Evolutionary conservation across 805 yeast genomes (phyloP).

Genomic region (Kodamaea laetipori): DNA sequence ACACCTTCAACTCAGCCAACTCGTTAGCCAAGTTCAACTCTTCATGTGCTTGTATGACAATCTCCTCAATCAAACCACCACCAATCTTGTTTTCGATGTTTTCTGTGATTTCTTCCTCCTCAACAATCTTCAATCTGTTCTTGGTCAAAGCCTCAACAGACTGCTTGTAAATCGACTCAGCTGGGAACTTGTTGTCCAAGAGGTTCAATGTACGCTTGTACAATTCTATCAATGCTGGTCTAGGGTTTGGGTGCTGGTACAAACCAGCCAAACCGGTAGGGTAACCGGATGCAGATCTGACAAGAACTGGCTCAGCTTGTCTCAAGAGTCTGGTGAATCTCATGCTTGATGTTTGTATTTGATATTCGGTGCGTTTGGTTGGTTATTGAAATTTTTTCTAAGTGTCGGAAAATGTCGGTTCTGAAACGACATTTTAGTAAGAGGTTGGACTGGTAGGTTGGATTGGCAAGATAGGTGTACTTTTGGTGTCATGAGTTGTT

Average conservation of each 20-base stretch:
- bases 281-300: constrained; percentile 60
- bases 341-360: constrained; percentile 24
- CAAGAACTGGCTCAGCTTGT: constrained; percentile 54
- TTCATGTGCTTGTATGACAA: constrained; percentile 79
- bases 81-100: constrained; percentile 75
- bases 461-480: too few relatives aligned
- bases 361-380: constrained; percentile 11
- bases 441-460: too few relatives aligned
- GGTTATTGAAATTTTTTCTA: constrained; percentile 9
- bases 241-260: constrained; percentile 78
- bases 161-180: constrained; percentile 72
- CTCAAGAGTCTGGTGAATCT: constrained; percentile 44
- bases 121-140: constrained; percentile 67
- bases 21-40: constrained; percentile 69
- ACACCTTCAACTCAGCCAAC: constrained; percentile 66
- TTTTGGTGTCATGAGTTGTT: too few relatives aligned
- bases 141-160: constrained; percentile 72
- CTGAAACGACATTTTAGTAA: too few relatives aligned
- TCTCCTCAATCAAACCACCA: constrained; percentile 81
- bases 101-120: constrained; percentile 58
- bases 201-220: constrained; percentile 68
- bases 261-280: constrained; percentile 85
- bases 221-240: constrained; percentile 71
- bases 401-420: not conserved
- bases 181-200: constrained; percentile 64